Evolutionary conservation across 2,329 filamentous ascomycete species (phyloP).

Genomic region (Torrubiellomyces zombiae): DNA sequence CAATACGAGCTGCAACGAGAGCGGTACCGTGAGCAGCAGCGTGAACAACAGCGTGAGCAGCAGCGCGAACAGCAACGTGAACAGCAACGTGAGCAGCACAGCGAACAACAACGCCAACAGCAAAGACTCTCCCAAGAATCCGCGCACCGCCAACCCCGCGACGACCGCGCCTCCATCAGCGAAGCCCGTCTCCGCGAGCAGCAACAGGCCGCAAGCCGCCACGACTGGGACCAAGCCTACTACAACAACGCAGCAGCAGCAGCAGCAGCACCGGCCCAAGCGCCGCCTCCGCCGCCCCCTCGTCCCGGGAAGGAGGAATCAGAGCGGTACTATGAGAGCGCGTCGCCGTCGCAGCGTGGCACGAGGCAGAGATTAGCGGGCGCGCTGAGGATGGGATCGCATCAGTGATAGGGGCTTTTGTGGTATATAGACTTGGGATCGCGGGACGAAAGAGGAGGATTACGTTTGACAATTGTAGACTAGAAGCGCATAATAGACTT

Average conservation of each 20-base stretch:
- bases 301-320: slow-evolving; percentile 18
- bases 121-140: no score
- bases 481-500: no score
- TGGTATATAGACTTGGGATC: no score
- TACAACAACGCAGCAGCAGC: slow-evolving; percentile 9
- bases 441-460: no score
- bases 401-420: no score
- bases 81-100: no score
- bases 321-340: slow-evolving; percentile 15
- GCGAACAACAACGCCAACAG: no score
- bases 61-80: no score
- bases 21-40: slow-evolving; percentile 5
- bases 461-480: no score
- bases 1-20: slow-evolving; percentile 6
- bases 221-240: slow-evolving; percentile 14
- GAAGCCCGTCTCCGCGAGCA: slow-evolving; percentile 8
- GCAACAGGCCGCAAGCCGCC: slow-evolving; percentile 4
- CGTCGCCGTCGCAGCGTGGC: slow-evolving; percentile 8
- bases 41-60: slow-evolving; percentile 5
- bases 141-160: no score
- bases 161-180: no score
- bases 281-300: slow-evolving; percentile 19
- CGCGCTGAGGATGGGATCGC: slow-evolving; percentile 17
- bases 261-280: slow-evolving; percentile 10
- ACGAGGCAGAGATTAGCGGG: slow-evolving; percentile 16